phyloP scores from a whole-genome alignment of 2,329 filamentous ascomycete species.

The Corniculantispora saksenae region DNA sequence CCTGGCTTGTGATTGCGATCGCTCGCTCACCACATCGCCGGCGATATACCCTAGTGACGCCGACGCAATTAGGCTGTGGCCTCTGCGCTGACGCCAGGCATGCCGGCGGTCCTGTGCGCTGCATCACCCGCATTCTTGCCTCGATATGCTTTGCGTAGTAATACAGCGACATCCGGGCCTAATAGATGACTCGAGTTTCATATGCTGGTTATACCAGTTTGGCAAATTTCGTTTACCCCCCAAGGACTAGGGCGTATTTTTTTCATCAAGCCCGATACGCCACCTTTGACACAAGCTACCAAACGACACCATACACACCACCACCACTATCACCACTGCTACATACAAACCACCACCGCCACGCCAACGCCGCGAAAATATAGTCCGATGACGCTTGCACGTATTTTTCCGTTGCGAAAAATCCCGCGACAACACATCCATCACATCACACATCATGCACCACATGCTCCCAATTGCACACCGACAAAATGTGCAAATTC shows the following conservation, averaged over 20 bases:
- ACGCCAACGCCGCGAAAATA: neutral
- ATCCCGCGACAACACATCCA: conserved; percentile 13
- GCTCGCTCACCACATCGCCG: neutral
- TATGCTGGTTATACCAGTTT: neutral
- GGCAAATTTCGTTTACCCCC: conserved; percentile 4
- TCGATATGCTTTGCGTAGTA: conserved; percentile 6
- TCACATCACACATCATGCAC: conserved; percentile 10
- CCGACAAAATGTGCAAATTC: conserved; percentile 8
- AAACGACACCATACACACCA: neutral
- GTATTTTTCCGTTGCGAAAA: neutral
- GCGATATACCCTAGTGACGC: conserved; percentile 6
- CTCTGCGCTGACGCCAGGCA: conserved; percentile 13
- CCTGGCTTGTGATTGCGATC: conserved; percentile 1
- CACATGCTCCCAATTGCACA: conserved; percentile 8
- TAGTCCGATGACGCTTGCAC: conserved; percentile 6
- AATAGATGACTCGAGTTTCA: conserved; percentile 11
- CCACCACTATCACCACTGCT: neutral
- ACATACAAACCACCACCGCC: neutral
- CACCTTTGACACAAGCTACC: neutral
- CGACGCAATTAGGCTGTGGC: neutral
- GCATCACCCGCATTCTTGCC: conserved; percentile 12
- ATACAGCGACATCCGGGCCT: conserved; percentile 9
- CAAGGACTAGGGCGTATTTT: conserved; percentile 2
- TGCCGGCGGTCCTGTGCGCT: conserved; percentile 7
- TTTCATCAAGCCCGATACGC: neutral